A percentile compares a stretch with the other conserved stretches of the same genome.
Evolutionary conservation across 106 monocot species (phyloP).

Genomic region (Ottelia alismoides): DNA sequence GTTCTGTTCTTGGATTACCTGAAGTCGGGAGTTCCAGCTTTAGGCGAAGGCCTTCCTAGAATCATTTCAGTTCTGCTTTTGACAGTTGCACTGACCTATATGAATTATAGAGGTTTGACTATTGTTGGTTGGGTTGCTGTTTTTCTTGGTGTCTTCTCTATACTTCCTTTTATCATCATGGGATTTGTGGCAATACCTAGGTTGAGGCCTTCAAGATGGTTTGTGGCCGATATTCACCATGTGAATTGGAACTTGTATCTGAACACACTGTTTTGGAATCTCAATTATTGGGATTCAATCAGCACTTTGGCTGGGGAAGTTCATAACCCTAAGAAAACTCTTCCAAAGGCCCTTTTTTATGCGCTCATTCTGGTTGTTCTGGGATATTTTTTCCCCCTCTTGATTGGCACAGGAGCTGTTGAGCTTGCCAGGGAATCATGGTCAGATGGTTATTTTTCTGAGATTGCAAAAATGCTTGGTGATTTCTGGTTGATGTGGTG

Average conservation of each 20-base stretch:
- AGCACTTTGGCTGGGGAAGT: conserved; percentile 69
- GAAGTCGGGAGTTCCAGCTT: conserved; percentile 39
- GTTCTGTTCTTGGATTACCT: conserved; percentile 64
- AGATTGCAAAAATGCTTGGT: conserved; percentile 38
- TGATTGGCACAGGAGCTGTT: conserved; percentile 42
- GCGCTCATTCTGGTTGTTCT: conserved; percentile 43
- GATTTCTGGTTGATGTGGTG: conserved; percentile 50
- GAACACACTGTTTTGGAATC: conserved; percentile 75
- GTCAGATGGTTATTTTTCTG: conserved; percentile 61
- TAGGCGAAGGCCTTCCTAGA: conserved; percentile 34
- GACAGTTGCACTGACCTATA: conserved; percentile 39
- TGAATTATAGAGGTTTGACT: conserved; percentile 60
- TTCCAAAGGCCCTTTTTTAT: conserved; percentile 55
- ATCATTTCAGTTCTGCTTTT: conserved; percentile 24
- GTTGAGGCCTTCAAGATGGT: conserved; percentile 36
- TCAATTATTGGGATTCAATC: conserved; percentile 71
- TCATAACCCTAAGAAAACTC: conserved; percentile 44
- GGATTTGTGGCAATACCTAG: conserved; percentile 40
- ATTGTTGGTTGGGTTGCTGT: conserved; percentile 68
- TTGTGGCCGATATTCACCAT: conserved; percentile 14
- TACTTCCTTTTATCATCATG: conserved; percentile 51
- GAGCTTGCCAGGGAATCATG: conserved; percentile 34
- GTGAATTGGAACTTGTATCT: conserved; percentile 51
- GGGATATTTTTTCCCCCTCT: conserved; percentile 43
- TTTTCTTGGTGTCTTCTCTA: conserved; percentile 41